Evolutionary conservation across 345 rosid genomes (phyloP).

Genomic region (Pistacia integerrima): DNA sequence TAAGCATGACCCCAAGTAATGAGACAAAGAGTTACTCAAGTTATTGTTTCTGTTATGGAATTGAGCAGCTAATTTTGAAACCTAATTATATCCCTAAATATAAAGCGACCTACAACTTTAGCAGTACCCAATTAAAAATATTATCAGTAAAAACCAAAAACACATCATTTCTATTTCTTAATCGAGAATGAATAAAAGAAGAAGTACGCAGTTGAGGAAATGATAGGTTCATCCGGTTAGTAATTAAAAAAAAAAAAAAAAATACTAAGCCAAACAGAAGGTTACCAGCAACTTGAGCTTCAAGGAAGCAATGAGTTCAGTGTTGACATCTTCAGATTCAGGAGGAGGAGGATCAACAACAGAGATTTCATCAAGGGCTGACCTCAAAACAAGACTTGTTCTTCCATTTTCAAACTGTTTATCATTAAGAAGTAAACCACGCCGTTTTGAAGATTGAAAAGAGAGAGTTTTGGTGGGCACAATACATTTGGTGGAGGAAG

Average conservation of each 20-base stretch:
- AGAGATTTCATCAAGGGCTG: conserved; percentile 46
- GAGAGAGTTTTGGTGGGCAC: background rate
- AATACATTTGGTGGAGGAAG: background rate
- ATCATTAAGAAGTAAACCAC: conserved; percentile 10
- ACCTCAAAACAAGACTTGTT: conserved; percentile 35
- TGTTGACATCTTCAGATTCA: conserved; percentile 9
- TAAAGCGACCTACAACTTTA: background rate
- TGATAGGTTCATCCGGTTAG: background rate
- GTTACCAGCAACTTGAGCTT: conserved; percentile 68
- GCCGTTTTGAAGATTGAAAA: background rate
- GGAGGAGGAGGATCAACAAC: conserved; percentile 45
- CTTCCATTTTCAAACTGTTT: background rate
- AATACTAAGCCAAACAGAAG: background rate
- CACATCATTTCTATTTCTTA: background rate
- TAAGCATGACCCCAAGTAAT: background rate
- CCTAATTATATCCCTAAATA: background rate
- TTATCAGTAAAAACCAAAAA: background rate
- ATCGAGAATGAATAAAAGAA: background rate
- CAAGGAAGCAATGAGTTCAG: conserved; percentile 31
- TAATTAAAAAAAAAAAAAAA: background rate
- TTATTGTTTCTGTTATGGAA: background rate
- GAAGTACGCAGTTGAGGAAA: background rate
- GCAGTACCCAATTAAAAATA: background rate
- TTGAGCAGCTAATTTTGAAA: background rate
- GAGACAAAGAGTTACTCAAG: background rate